Conservation (phyloP, 331 rosid species). For the Quercus lobata region DNA sequence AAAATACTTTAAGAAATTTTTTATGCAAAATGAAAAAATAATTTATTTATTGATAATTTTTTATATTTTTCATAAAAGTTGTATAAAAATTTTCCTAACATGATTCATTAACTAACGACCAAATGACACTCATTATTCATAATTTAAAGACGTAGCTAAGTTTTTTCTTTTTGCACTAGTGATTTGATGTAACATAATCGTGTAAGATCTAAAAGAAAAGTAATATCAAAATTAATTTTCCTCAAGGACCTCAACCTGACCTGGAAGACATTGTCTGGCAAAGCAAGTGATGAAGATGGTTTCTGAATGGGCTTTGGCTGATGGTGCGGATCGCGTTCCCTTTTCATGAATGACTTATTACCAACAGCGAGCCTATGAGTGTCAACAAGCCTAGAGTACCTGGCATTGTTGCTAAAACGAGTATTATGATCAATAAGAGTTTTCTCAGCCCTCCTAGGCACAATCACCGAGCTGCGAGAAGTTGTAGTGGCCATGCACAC, state of each 20-base stretch:
- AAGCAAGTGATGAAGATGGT: background rate
- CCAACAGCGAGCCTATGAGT: slow-evolving; percentile 21
- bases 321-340: slow-evolving; percentile 6
- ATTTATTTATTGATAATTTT: no score
- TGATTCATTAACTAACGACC: no score
- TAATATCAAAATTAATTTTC: background rate
- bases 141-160: no score
- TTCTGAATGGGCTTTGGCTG: slow-evolving; percentile 29
- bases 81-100: no score
- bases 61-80: no score
- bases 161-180: no score
- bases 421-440: slow-evolving; percentile 22
- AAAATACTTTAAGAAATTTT: no score
- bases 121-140: no score
- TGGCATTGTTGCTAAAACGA: slow-evolving; percentile 37
- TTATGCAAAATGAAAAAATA: no score
- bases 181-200: background rate
- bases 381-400: slow-evolving; percentile 62
- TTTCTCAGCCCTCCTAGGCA: slow-evolving; percentile 42
- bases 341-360: slow-evolving; percentile 18
- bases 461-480: slow-evolving; percentile 38
- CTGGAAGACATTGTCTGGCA: slow-evolving; percentile 46
- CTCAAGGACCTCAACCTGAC: slow-evolving; percentile 19
- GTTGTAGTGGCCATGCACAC: slow-evolving; percentile 59
- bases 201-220: background rate